phyloP scores from a whole-genome alignment of 345 rosid species.

The Brassica cretica region DNA sequence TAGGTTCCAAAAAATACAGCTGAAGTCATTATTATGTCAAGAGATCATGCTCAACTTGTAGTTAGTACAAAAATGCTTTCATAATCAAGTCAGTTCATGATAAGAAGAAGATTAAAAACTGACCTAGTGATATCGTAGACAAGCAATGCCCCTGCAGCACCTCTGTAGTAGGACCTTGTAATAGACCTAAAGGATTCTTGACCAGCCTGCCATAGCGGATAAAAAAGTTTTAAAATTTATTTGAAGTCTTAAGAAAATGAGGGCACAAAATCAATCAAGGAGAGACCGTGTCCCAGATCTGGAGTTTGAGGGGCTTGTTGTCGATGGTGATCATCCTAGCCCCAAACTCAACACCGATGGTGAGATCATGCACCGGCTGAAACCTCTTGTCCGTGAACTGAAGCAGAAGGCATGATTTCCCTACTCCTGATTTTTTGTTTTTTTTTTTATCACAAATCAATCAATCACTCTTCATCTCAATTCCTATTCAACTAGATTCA shows the following conservation, averaged over 20 bases:
- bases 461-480: constrained; percentile 1
- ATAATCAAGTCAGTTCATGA: not conserved
- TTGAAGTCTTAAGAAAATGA: not conserved
- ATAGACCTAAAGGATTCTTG: constrained; percentile 98
- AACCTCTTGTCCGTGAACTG: constrained; percentile 98
- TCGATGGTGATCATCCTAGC: constrained; percentile 96
- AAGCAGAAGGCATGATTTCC: constrained; percentile 93
- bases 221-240: not conserved
- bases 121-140: constrained; percentile 98
- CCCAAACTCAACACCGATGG: constrained; percentile 95
- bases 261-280: not conserved
- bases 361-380: constrained; percentile 94
- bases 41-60: too few relatives aligned
- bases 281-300: constrained; percentile 96
- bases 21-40: too few relatives aligned
- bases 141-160: constrained; percentile 98
- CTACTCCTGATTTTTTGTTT: constrained; percentile 57
- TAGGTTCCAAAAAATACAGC: too few relatives aligned
- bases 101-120: not conserved
- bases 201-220: constrained; percentile 64
- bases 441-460: not conserved
- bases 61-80: not conserved
- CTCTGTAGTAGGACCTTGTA: constrained; percentile 93
- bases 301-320: constrained; percentile 91
- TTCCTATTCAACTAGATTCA: not conserved